Evolutionary conservation across 768 basidiomycete genomes (phyloP), one percentile per base, ranked within the genome.

Genomic region (Mycena crocata): DNA sequence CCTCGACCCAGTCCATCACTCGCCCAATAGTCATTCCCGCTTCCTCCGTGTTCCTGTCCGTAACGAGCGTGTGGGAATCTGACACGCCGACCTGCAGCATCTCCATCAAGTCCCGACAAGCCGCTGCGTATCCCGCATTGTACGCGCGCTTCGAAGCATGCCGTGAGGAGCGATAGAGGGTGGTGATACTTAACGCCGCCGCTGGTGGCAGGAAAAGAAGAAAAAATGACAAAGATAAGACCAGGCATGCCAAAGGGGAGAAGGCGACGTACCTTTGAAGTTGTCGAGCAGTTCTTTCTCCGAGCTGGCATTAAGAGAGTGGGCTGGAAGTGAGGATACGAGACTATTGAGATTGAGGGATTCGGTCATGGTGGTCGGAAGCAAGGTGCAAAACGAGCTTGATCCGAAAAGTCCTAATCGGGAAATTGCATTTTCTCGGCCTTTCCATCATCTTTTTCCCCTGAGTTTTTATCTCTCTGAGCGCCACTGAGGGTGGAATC

Each of bases 1-100:
- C 93, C 74, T 95, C 93, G 66, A 90, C 87, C 90, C 92, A 94
- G 72, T 94, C 93, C 89, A 94, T 87, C 55, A 95, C 89, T 31
- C 89, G 78, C 14, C 91, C 93, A 71, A 94, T 90, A 0, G 90
- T 88, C 89, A 93, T 87, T 44, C 90, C 90, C 55, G 83, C 82
- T 50, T 85, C 84, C 30, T 85, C 84, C 31, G 82, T 76, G 64
- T 84, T 60, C 39, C 62, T 46, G 37, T 51, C 69, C 13, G 66
- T 37, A 37, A 60, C 60, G 45, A 70, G 69, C 37, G 62, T 86
- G 60, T 83, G 81, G 23, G 81, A 80, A 26, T 79, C 83, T 42
- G 78, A 76, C 50, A 94, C 92, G 48, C 91, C 91, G 64, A 93
- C 90, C 77, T 94, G 93, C 54, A 95, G 89, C 86, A 94, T 93